Evolutionary conservation across 2,329 filamentous ascomycete species (phyloP), one percentile per base, ranked within the genome.

Genomic region (Talaromyces atroroseus): DNA sequence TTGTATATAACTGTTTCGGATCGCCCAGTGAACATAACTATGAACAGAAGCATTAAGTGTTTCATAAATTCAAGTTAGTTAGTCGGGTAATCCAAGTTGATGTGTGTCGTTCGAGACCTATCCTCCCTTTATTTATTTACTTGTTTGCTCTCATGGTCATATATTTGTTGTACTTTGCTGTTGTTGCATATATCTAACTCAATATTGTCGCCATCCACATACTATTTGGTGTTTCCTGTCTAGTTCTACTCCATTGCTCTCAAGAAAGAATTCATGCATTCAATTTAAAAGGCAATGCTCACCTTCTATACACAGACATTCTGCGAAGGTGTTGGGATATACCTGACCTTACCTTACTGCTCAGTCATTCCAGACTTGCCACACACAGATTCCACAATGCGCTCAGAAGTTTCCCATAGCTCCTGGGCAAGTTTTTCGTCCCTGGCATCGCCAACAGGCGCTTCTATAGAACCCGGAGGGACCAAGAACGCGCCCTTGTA

Each of bases 371-470:
- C 48, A 50, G 48, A 38, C 23, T 49, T 50, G 29, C 48, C 47
- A 49, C 29, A 49, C 47, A 49, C 47, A 49, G 47, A 26, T 38
- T 50, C 48, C 48, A 50, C 29, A 24, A 50, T 40, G 29, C 32
- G 48, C 48, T 50, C 48, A 40, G 32, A 38, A 14, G 48, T 50
- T 18, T 23, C 32, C 48, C 48, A 50, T 24, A 50, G 48, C 48
- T 50, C 48, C 32, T 23, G 29, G 18, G 48, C 48, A 24, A 50
- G 48, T 38, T 16, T 20, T 24, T 50, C 48, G 32, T 50, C 32
- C 12, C 48, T 40, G 48, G 32, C 48, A 50, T 50, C 48, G 32
- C 48, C 48, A 40, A 40, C 32, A 38, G 23, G 48, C 20, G 29
- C 48, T 50, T 50, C 48, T 38, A 50, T 16, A 38, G 32, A 38